phyloP scores from a whole-genome alignment of 1,139 yeast genomes.

The Groenewaldozyma sp. region DNA sequence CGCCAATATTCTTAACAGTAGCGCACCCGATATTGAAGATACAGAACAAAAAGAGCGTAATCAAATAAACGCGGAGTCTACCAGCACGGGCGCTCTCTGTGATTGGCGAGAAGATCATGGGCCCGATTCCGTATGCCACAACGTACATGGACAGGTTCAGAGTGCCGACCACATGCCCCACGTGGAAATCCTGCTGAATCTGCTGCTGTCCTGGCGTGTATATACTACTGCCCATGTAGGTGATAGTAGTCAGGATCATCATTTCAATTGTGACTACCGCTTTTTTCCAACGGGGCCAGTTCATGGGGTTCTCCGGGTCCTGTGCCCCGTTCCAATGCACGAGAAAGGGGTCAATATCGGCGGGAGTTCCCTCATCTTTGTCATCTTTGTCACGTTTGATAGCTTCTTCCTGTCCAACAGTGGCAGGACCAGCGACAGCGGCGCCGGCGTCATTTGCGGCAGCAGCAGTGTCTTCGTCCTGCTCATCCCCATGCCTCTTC shows the following conservation, averaged over 20 bases:
- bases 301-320: constrained; percentile 49
- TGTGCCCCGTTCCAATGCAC: constrained; percentile 41
- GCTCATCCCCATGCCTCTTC: too few relatives aligned
- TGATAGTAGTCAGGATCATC: constrained; percentile 39
- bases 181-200: constrained; percentile 37
- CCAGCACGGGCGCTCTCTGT: constrained; percentile 45
- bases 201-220: constrained; percentile 46
- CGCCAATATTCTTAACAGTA: constrained; percentile 39
- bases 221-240: constrained; percentile 52
- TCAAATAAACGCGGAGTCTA: constrained; percentile 42
- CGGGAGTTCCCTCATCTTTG: background rate
- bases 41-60: constrained; percentile 44
- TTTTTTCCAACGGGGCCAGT: constrained; percentile 41
- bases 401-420: too few relatives aligned
- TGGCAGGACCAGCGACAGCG: too few relatives aligned
- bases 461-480: too few relatives aligned
- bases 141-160: constrained; percentile 47
- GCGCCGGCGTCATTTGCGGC: too few relatives aligned
- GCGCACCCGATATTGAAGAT: constrained; percentile 43
- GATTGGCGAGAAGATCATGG: constrained; percentile 44
- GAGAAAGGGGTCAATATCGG: constrained; percentile 3
- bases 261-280: constrained; percentile 33
- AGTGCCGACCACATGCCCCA: constrained; percentile 35
- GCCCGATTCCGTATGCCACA: constrained; percentile 48
- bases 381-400: background rate